A percentile compares a stretch with the other conserved stretches of the same genome.
Evolutionary conservation across 73 alveolate genomes (phyloP).

Genomic region (Tetrahymena borealis): DNA sequence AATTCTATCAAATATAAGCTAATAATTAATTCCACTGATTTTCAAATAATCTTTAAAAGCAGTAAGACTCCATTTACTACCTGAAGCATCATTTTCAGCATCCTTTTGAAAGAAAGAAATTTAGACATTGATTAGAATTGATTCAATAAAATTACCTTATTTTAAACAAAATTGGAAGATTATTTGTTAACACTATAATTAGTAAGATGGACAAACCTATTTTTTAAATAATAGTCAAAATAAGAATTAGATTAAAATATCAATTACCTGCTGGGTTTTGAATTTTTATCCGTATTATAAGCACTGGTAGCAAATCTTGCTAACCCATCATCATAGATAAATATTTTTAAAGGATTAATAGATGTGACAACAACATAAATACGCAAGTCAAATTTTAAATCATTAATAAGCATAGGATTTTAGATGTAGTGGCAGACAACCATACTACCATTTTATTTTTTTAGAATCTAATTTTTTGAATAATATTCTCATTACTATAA

Average conservation of each 20-base stretch:
- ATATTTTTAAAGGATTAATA: conserved; percentile 79
- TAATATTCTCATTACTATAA: background rate
- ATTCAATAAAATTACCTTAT: conserved; percentile 47
- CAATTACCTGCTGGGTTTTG: background rate
- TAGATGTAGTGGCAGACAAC: conserved; percentile 64
- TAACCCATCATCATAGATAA: conserved; percentile 82
- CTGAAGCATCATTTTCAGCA: conserved; percentile 69
- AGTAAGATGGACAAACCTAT: conserved; percentile 78
- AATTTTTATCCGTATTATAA: conserved; percentile 22
- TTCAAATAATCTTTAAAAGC: conserved; percentile 45
- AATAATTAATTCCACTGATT: conserved; percentile 23
- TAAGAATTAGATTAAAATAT: background rate
- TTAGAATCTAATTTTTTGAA: conserved; percentile 1
- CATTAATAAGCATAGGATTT: conserved; percentile 83
- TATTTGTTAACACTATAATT: conserved; percentile 84
- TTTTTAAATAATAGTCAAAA: conserved; percentile 16
- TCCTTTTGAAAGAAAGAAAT: background rate
- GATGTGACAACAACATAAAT: conserved; percentile 82
- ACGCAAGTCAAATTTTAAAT: conserved; percentile 79
- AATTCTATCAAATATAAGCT: conserved; percentile 39
- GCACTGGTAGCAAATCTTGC: conserved; percentile 76
- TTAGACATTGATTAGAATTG: too few species aligned
- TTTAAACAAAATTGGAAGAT: conserved; percentile 68
- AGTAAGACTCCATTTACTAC: conserved; percentile 66
- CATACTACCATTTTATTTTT: conserved; percentile 32